A percentile compares a stretch with the other conserved stretches of the same genome.
Conservation (phyloP, 129 eudicot species). For the Dittrichia graveolens region DNA sequence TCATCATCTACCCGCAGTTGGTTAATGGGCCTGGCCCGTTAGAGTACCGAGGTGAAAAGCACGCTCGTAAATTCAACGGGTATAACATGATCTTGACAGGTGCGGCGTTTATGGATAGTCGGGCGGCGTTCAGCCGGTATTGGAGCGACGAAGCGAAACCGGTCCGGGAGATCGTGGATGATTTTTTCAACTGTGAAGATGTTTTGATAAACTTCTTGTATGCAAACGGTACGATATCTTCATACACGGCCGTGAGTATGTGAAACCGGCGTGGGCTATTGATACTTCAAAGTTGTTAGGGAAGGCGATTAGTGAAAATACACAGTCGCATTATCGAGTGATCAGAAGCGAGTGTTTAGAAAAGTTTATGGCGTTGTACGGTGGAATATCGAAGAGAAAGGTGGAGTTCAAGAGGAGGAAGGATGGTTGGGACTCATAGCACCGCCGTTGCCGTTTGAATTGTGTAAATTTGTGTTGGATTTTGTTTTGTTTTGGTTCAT, state of each 20-base stretch:
- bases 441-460: background rate
- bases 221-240: slow-evolving; percentile 59
- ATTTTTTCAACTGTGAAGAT: slow-evolving; percentile 78
- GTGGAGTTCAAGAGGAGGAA: slow-evolving; percentile 53
- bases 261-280: too few relatives aligned
- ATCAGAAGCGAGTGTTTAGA: slow-evolving; percentile 64
- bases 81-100: slow-evolving; percentile 88
- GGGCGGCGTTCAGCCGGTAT: slow-evolving; percentile 55
- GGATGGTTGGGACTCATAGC: slow-evolving; percentile 89
- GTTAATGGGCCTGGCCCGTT: slow-evolving; percentile 50
- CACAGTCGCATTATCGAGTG: slow-evolving; percentile 63
- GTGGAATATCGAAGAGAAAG: slow-evolving; percentile 55
- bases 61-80: slow-evolving; percentile 68
- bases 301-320: slow-evolving; percentile 74
- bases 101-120: slow-evolving; percentile 72
- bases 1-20: slow-evolving; percentile 61
- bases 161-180: slow-evolving; percentile 69
- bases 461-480: slow-evolving; percentile 23
- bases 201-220: slow-evolving; percentile 80
- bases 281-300: slow-evolving; percentile 76
- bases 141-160: slow-evolving; percentile 68
- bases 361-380: slow-evolving; percentile 57
- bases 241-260: slow-evolving; percentile 52
- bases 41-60: slow-evolving; percentile 71
- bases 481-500: too few relatives aligned